A percentile compares a stretch with the other conserved stretches of the same genome.
These are phyloP conservation scores for Sporormia fimetaria DNA, from an alignment of 495 filamentous ascomycete genomes.

Conservation along the genomic window DNA sequence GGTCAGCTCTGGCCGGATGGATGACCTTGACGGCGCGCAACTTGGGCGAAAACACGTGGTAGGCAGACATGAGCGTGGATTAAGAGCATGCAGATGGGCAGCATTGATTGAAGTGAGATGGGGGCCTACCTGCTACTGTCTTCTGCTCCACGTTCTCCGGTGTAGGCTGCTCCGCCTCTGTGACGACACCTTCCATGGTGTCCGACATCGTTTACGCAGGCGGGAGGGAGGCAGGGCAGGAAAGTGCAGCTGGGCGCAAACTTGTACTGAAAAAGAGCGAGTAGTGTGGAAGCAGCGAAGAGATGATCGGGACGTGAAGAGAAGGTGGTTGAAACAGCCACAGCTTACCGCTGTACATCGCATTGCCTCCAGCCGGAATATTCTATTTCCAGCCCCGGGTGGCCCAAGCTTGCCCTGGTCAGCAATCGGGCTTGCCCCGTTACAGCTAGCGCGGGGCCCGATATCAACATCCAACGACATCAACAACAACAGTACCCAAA, in stretches of 20 bases:
- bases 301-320: not conserved
- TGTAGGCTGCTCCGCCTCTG: constrained; percentile 16
- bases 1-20: constrained; percentile 20
- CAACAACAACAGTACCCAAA: no score
- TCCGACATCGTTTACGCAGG: constrained; percentile 30
- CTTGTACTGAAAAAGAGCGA: constrained; percentile 1
- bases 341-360: not conserved
- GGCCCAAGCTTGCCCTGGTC: no score
- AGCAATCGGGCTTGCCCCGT: no score
- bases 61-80: constrained; percentile 13
- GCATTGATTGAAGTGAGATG: not conserved
- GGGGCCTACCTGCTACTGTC: constrained; percentile 23
- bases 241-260: constrained; percentile 9
- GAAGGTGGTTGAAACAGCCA: not conserved
- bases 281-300: not conserved
- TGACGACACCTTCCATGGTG: constrained; percentile 34
- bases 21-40: constrained; percentile 16
- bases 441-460: no score
- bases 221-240: not conserved
- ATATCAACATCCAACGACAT: no score
- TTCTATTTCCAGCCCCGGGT: no score
- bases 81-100: constrained; percentile 4
- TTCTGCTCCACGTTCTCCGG: constrained; percentile 24
- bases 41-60: constrained; percentile 14
- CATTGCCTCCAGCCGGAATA: not conserved